phyloP scores from a whole-genome alignment of 2,329 filamentous ascomycete species.

The Corinectria fuckeliana region DNA sequence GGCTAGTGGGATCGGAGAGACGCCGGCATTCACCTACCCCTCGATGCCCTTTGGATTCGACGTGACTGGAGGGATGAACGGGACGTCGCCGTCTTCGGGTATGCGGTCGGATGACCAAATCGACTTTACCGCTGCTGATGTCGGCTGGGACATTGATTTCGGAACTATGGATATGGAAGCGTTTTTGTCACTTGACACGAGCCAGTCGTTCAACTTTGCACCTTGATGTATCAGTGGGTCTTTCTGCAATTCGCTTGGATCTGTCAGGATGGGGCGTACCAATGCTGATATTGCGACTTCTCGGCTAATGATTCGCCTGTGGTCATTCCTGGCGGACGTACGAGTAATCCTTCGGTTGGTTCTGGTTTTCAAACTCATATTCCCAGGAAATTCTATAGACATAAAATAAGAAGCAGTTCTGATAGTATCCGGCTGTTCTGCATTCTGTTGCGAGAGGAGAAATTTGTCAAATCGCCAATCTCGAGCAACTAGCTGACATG shows the following conservation, averaged over 20 bases:
- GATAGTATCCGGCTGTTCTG: not conserved
- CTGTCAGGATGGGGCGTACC: constrained; percentile 5
- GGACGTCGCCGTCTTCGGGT: constrained; percentile 25
- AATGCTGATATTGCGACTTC: not conserved
- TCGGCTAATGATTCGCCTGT: constrained; percentile 7
- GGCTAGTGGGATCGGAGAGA: constrained; percentile 13
- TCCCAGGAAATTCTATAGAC: not conserved
- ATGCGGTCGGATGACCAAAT: constrained; percentile 31
- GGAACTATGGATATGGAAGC: constrained; percentile 43
- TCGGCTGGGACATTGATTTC: constrained; percentile 42
- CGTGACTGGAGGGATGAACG: constrained; percentile 31
- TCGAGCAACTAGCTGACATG: constrained; percentile 8
- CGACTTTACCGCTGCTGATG: constrained; percentile 40
- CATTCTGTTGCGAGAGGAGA: not conserved
- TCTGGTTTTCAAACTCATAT: constrained; percentile 3
- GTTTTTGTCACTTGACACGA: constrained; percentile 41
- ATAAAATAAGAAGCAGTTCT: not conserved
- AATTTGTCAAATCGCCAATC: not conserved
- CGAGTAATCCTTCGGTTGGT: not conserved
- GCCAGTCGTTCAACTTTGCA: constrained; percentile 36
- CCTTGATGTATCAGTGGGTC: constrained; percentile 15
- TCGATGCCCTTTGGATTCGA: constrained; percentile 41
- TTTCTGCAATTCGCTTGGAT: not conserved
- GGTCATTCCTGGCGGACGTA: constrained; percentile 17
- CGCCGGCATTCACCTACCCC: constrained; percentile 37